Evolutionary conservation across 1,139 yeast genomes (phyloP), one percentile per base, ranked within the genome.

Genomic region (Pichia sp.): DNA sequence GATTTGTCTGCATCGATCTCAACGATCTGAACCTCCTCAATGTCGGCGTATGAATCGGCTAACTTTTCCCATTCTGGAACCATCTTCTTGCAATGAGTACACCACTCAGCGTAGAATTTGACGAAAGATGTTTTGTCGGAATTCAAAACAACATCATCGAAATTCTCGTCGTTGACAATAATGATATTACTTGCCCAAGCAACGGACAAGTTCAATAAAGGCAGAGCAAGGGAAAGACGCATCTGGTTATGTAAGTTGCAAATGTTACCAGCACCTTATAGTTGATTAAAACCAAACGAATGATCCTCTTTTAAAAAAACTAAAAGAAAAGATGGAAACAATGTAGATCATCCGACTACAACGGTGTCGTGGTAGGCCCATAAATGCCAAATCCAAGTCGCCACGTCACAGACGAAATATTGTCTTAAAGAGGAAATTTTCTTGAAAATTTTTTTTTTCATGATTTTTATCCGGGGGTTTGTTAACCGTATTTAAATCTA

Each of bases 71-170:
- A 80, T 4, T 75, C 74, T 8, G 95, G 95, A 65, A 77, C 76
- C 64, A 87, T 68, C 50, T 73, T 75, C 67, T 81, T 80, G 70
- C 95, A 87, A 70, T 87, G 91, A 48, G 87, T 77, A 64, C 95
- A 87, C 95, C 95, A 87, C 51, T 79, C 80, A 39, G 93, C 88
- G 62, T 85, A 85, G 63, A 85, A 85, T 55, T 87, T 87, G 48
- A 87, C 87, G 55, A 87, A 74, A 0, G 88, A 75, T 55, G 78
- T 81, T 59, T 84, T 80, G 8, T 81, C 84, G 0, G 84, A 74
- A 19, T 74, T 70, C 49, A 76, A 66, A 13, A 83, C 85, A 37
- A 79, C 66, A 22, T 74, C 76, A 47, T 80, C 79, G 63, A 87
- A 81, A 55, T 74, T 78, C 49, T 74, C 70, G 56, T 73, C 77